Evolutionary conservation across 1,284 basidiomycete species (phyloP), one percentile per base, ranked within the genome.

Genomic region (Tetrapyrgos nigripes): DNA sequence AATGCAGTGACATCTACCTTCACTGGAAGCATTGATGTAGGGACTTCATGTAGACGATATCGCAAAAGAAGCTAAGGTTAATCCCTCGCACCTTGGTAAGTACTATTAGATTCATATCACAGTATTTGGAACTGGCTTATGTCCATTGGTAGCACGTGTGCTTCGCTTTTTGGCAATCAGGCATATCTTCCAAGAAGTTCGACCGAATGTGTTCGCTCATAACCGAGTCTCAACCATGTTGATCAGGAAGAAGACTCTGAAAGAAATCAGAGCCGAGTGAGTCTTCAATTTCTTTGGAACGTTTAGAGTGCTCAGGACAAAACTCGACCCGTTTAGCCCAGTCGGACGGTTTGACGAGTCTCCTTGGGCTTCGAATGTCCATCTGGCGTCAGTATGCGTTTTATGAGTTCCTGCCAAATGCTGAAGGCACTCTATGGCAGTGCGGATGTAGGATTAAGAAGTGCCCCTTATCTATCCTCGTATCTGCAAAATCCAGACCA

Each of bases 171-270:
- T 61, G 21, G 40, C 52, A 4, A 55, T 24, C 8, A 19, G 48
- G 1, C 67, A 73, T 51, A 64, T 73, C 40, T 74, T 73, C 59
- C 40, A 59, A 11, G 73, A 73, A 47, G 61, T 68, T 23, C 40
- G n/a, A 8, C 69, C 67, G 11, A 61, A 70, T 44, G 62, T 66
- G 1, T 73, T 72, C 53, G 64, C 67, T 3, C 64, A 69, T 60
- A 68, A 66, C 43, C 59, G 64, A 6, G 33, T 63, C 23, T 68
- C 65, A 1, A 50, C 56, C 1, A n/a, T 46, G 3, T 48, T 66
- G 1, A 55, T 62, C n/a, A 68, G 61, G 23, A 51, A 43, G 5
- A 62, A 65, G 66, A 58, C 58, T 50, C 50, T 44, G 17, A 37
- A 27, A 1, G 61, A 60, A 1, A 56, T 66, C 1, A 49, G 55